These are phyloP conservation scores for Gnetum montanum DNA, from an alignment of 75 land plant species.

Conservation along the genomic window DNA sequence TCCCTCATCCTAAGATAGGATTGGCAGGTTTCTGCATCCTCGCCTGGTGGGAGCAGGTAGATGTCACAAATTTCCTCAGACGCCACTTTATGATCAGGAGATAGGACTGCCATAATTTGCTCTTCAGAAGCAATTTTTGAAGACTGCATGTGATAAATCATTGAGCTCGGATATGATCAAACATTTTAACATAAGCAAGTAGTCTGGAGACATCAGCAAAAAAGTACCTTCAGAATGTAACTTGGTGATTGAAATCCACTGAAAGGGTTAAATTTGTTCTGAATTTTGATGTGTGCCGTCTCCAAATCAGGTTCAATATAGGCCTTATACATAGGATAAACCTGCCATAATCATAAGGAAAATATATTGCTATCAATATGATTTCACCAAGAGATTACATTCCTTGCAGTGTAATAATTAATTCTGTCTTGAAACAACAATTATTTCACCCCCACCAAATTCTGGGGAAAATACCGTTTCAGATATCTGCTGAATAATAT, in stretches of 20 bases:
- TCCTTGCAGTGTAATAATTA: too few relatives aligned
- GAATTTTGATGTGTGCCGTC: slow-evolving; percentile 31
- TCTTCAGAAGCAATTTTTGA: slow-evolving; percentile 13
- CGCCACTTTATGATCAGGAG: slow-evolving; percentile 9
- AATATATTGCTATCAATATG: background rate
- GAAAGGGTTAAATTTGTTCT: slow-evolving; percentile 36
- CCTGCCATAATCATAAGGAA: slow-evolving; percentile 14
- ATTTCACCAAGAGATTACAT: background rate
- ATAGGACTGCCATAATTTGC: slow-evolving; percentile 21
- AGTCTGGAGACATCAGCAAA: too few relatives aligned
- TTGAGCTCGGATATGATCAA: background rate
- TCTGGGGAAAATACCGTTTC: too few relatives aligned
- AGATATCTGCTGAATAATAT: slow-evolving; percentile 31
- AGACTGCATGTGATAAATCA: slow-evolving; percentile 22
- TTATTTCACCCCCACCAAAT: too few relatives aligned
- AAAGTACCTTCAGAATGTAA: slow-evolving; percentile 26
- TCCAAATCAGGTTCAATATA: slow-evolving; percentile 31
- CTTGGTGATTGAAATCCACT: slow-evolving; percentile 32
- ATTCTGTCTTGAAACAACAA: too few relatives aligned
- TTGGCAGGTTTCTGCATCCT: slow-evolving; percentile 35
- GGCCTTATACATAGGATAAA: slow-evolving; percentile 36
- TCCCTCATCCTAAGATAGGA: slow-evolving; percentile 32
- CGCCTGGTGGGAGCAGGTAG: slow-evolving; percentile 34
- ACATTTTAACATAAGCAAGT: background rate
- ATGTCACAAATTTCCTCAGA: slow-evolving; percentile 29